Evolutionary conservation across 75 land plant species (phyloP), one percentile per base, ranked within the genome.

Genomic region (Picea sitchensis): DNA sequence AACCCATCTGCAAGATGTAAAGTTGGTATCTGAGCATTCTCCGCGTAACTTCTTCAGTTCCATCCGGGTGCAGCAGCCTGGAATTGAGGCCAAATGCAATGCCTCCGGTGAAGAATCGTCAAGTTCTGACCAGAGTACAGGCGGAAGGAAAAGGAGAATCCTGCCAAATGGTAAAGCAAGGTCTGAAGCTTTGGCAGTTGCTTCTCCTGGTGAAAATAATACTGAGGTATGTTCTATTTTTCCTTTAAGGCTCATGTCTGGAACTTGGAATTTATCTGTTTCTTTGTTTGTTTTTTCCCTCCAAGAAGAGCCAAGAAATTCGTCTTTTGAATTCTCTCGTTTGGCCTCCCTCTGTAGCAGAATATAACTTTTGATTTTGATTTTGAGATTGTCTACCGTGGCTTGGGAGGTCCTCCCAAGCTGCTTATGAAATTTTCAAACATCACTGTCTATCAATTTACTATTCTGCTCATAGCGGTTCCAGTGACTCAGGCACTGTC

Each of bases 71-170:
- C 54, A 51, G 11, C 8, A 51, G 54, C 54, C 54, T 51, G 1
- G 9, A 51, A 51, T 51, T 44, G 90, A 88, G 59, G 77, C 81
- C 38, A 83, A 86, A 61, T 75, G 79, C 58, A 89, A 87, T 79
- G 82, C 84, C 78, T 83, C 83, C 9, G 76, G 77, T 34, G 91
- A 91, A 56, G 91, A 76, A 38, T 87, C 91, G 21, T 89, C 93
- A 3, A 80, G 84, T 3, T 85, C 88, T 41, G 90, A 89, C 20
- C 87, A 86, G 80, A 81, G 73, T 65, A 74, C 76, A 21, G 78
- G 6, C 77, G 79, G 78, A 15, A 87, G 83, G 76, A 92, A 92
- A 77, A 85, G 94, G 59, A 92, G 83, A 77, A 84, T 88, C 7
- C 23, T 68, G 63, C 76, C 83, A 4, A 82, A 79, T 65, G 88